Base-by-base conservation (phyloP, 2,329 filamentous ascomycete species). In the Fusarium tuaranense region DNA sequence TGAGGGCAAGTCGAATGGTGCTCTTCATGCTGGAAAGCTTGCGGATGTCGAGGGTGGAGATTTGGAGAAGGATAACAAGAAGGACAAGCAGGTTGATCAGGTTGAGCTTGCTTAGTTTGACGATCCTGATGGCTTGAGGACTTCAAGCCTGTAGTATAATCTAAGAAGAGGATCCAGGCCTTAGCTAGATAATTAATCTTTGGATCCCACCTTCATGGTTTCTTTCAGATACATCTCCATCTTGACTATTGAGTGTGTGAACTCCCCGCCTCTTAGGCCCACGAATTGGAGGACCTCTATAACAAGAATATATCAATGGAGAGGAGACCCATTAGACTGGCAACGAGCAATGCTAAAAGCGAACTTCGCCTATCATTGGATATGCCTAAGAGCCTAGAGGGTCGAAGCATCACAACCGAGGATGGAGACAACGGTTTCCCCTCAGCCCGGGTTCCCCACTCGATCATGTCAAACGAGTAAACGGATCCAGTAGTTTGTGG, bases 1-100 rank as follows among this genome's bases (percentile, higher is more conserved):
- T 16, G 80, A 81, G 5, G 79, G 76, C 5, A 61, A 48, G 1
- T 69, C 65, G 0, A 53, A 68, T 18, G 39, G 55, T 1, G 70
- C 44, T 7, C 20, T 69, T 22, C 38, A 55, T 5, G 57, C 20
- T 3, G 20, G 6, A 5, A 76, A 76, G 61, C 46, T 76, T 20
- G 60, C 39, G 2, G 73, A 76, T 20, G 38, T 72, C 3, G 75
- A 77, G 18, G 39, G 27, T 12, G 66, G 59, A 16, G 16, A 53
- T 2, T 2, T 58, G 14, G 75, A 70, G 0, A 36, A 59, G 5
- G 66, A 73, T 4, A 41, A 25, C 1, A 71, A 67, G 55, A 76
- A 73, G 36, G 68, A 72, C 2, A 74, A 66, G 25, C 64, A 64
- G 18, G 71, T 76, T 1, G 71, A 72, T 14, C 68, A 77, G 25